Percentiles rank a stretch among this genome's conserved stretches.
Evolutionary conservation across 345 rosid genomes (phyloP).

Genomic region (Populus pruinosa): DNA sequence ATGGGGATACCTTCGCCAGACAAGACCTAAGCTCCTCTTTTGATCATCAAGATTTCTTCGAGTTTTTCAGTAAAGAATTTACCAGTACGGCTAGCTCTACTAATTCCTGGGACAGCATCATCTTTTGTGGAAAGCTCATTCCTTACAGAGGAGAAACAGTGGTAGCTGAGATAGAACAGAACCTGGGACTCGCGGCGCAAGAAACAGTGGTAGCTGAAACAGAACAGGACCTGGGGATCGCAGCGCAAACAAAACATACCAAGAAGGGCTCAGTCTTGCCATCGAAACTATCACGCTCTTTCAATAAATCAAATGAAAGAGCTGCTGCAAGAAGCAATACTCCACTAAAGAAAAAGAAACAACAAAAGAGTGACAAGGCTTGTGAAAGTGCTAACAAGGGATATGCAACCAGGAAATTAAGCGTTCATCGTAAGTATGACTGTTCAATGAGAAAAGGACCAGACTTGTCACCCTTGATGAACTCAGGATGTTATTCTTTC

Average conservation of each 20-base stretch:
- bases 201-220: background rate
- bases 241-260: background rate
- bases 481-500: slow-evolving; percentile 14
- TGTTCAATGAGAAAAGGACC: slow-evolving; percentile 4
- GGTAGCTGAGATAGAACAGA: background rate
- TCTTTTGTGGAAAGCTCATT: slow-evolving; percentile 59
- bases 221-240: background rate
- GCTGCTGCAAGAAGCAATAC: background rate
- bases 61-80: slow-evolving; percentile 33
- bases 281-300: slow-evolving; percentile 10
- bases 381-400: background rate
- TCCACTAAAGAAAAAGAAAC: background rate
- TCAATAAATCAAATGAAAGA: slow-evolving; percentile 19
- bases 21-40: slow-evolving; percentile 7
- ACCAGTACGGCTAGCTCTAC: slow-evolving; percentile 9
- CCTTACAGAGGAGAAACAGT: slow-evolving; percentile 15
- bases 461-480: background rate
- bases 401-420: background rate
- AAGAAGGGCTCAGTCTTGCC: slow-evolving; percentile 1
- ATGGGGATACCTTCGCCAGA: slow-evolving; percentile 4
- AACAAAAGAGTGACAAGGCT: background rate
- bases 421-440: slow-evolving; percentile 2
- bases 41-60: slow-evolving; percentile 36
- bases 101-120: slow-evolving; percentile 21
- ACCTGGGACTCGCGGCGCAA: background rate